Percentiles rank a stretch among this genome's conserved stretches.
phyloP scores from a whole-genome alignment of 2,329 filamentous ascomycete genomes.

The Zasmidium cellare region DNA sequence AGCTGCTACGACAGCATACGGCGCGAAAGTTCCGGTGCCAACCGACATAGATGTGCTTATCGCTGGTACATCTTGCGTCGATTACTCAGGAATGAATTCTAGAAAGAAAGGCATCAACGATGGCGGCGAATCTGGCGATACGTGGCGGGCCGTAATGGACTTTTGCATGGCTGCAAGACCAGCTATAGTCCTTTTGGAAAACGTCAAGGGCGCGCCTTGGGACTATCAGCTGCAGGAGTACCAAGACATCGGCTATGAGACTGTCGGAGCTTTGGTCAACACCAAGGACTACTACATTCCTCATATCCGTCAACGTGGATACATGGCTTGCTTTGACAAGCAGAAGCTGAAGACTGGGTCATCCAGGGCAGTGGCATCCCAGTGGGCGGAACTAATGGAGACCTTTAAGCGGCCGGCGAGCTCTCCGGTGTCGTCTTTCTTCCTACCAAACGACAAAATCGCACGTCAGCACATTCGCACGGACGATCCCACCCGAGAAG shows the following conservation, averaged over 20 bases:
- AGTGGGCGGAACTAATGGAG: conserved; percentile 50
- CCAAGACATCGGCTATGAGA: conserved; percentile 57
- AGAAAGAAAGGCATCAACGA: conserved; percentile 52
- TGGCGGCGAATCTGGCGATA: conserved; percentile 65
- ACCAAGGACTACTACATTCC: conserved; percentile 73
- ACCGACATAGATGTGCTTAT: conserved; percentile 63
- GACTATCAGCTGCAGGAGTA: conserved; percentile 42
- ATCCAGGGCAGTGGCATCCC: neutral
- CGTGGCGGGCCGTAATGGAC: conserved; percentile 61
- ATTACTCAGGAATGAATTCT: conserved; percentile 69
- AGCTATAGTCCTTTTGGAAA: conserved; percentile 69
- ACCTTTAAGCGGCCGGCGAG: conserved; percentile 59
- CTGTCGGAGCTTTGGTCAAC: conserved; percentile 55
- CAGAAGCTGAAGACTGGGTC: neutral
- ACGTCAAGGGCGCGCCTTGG: conserved; percentile 66
- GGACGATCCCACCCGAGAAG: conserved; percentile 28
- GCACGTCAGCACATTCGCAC: conserved; percentile 4
- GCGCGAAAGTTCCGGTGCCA: conserved; percentile 59
- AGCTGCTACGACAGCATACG: conserved; percentile 62
- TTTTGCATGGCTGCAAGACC: conserved; percentile 61
- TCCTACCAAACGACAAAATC: conserved; percentile 56
- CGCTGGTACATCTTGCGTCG: conserved; percentile 74
- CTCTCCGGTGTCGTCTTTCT: conserved; percentile 61
- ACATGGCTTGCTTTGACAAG: conserved; percentile 48
- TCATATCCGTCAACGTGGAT: conserved; percentile 52